Evolutionary conservation across 495 filamentous ascomycete genomes (phyloP), one percentile per base, ranked within the genome.

Genomic region (Penicillium canescens): DNA sequence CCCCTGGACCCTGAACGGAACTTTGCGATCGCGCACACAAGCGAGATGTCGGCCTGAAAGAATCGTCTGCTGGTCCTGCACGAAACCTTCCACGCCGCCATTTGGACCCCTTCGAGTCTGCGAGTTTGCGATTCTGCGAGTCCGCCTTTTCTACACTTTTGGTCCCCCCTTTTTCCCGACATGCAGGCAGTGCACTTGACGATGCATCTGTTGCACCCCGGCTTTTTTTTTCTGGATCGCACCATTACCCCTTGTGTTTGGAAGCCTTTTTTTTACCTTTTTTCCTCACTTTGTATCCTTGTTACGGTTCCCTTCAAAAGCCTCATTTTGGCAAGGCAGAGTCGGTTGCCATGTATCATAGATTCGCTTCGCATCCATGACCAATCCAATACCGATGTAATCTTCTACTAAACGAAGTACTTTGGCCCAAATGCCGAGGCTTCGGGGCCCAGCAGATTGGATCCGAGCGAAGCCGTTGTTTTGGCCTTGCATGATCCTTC

Each of bases 11-110:
- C 49, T 36, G 55, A 50, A 42, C 40, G 41, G 43, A 43, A 50
- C 26, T 28, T 43, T 46, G 52, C 52, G 60, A 60, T 57, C 59
- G 59, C 62, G 57, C 39, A 50, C 50, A 47, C 54, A 51, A 46
- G 50, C 52, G 55, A 52, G 44, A 55, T 56, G 50, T 56, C 52
- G 57, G 50, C 42, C 53, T 52, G 52, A 52, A 65, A 42, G 46
- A 59, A 56, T 62, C 67, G 60, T 69, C 60, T 69, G 71, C 75
- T 75, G 76, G 74, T 67, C 71, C 63, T 72, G 74, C 69, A 69
- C 62, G 68, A 66, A 67, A 63, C 71, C 48, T 55, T 55, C 52
- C 37, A 54, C 50, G 51, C 37, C 52, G 18, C 28, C 5, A 31
- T 31, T 31, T 31, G 28, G 28, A 31, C 28, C 7, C 8, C 7